Percentiles rank a stretch among this genome's conserved stretches.
Evolutionary conservation across 495 filamentous ascomycete species (phyloP).

Genomic region (Xylaria telfairii): DNA sequence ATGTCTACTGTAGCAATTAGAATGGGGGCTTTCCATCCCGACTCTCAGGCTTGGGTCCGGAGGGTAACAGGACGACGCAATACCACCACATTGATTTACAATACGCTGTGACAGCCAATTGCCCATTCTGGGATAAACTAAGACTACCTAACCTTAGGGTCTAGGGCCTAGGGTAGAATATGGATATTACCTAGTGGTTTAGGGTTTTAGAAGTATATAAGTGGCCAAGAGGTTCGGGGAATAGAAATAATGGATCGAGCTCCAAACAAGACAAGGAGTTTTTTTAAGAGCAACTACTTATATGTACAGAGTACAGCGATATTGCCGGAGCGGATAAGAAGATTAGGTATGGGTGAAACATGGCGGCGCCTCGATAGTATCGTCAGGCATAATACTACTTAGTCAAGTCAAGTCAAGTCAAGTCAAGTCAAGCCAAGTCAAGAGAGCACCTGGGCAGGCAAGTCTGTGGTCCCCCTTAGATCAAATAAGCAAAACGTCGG

Average conservation of each 20-base stretch:
- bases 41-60: not conserved
- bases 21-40: not conserved
- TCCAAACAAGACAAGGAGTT: not conserved
- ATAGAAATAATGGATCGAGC: not conserved
- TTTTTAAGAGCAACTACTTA: not conserved
- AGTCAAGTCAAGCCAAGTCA: too few species aligned
- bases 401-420: too few species aligned
- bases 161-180: not conserved
- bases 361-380: not conserved
- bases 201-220: not conserved
- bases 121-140: not conserved
- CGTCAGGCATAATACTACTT: too few species aligned
- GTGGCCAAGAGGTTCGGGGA: not conserved
- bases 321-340: too few species aligned
- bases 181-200: too few species aligned
- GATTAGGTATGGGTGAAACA: not conserved
- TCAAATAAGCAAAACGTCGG: not conserved
- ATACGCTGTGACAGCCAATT: not conserved
- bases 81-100: not conserved
- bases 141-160: too few species aligned
- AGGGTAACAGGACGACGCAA: not conserved
- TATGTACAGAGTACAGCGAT: too few species aligned
- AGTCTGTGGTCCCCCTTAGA: constrained; percentile 7
- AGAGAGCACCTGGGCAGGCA: too few species aligned
- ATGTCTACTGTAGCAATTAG: not conserved